These are phyloP conservation scores for Penicillium psychrofluorescens DNA, from an alignment of 495 filamentous ascomycete species.

Conservation along the genomic window DNA sequence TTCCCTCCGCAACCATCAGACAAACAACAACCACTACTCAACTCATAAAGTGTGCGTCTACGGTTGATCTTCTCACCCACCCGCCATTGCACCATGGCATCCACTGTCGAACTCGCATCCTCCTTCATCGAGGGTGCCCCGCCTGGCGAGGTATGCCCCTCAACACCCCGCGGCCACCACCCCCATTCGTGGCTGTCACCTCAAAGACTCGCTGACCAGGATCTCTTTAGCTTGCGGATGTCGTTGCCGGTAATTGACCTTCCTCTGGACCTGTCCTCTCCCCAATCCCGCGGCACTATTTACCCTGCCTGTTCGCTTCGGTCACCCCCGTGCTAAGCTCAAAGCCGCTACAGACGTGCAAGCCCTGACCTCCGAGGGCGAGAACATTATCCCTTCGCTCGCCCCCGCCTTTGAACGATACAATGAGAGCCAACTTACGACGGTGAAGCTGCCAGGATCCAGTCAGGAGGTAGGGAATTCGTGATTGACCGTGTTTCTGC, in stretches of 20 bases:
- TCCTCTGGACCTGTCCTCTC: background rate
- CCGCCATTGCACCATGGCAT: conserved; percentile 22
- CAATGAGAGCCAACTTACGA: conserved; percentile 88
- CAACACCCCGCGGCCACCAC: background rate
- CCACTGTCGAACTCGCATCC: conserved; percentile 57
- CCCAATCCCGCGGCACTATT: background rate
- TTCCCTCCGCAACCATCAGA: conserved; percentile 9
- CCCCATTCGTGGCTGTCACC: background rate
- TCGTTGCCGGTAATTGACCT: conserved; percentile 65
- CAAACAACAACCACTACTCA: background rate
- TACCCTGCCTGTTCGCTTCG: conserved; percentile 1
- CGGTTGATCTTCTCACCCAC: background rate
- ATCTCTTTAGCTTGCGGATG: conserved; percentile 67
- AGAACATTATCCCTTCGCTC: conserved; percentile 59
- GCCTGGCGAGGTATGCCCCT: conserved; percentile 79
- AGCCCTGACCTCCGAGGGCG: conserved; percentile 64
- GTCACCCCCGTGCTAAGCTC: conserved; percentile 10
- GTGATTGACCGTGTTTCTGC: background rate
- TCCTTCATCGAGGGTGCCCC: conserved; percentile 92
- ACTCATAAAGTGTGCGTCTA: background rate
- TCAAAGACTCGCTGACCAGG: background rate
- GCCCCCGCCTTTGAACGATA: conserved; percentile 85
- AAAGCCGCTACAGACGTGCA: conserved; percentile 67
- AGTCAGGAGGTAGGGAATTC: conserved; percentile 55
- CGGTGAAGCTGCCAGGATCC: conserved; percentile 80